A percentile compares a stretch with the other conserved stretches of the same genome.
phyloP scores from a whole-genome alignment of 169 alveolate genomes.

The Eimeria tenella region DNA sequence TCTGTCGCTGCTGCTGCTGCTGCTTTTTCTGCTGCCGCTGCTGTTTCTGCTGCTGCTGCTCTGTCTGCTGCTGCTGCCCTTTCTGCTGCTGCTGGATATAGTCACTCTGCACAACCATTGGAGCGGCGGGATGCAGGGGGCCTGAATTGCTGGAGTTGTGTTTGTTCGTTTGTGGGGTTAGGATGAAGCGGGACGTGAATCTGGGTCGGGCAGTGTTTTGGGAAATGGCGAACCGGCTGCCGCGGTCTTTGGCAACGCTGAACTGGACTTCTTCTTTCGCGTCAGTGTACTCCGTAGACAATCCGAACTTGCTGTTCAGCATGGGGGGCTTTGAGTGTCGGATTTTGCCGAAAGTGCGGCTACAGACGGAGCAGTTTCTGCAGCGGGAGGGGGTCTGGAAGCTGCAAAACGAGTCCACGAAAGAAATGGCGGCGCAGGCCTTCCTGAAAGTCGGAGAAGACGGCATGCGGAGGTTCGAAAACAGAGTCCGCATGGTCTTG shows the following conservation, averaged over 20 bases:
- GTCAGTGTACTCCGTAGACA: slow-evolving; percentile 98
- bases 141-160: too few relatives aligned
- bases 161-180: neutral
- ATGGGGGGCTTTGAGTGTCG: slow-evolving; percentile 98
- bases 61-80: too few relatives aligned
- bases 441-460: slow-evolving; percentile 99
- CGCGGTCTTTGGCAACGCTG: slow-evolving; percentile 98
- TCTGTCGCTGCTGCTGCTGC: too few relatives aligned
- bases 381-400: slow-evolving; percentile 84
- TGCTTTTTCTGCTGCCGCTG: too few relatives aligned
- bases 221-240: slow-evolving; percentile 99
- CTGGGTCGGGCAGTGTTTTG: slow-evolving; percentile 99
- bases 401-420: slow-evolving; percentile 97
- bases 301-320: slow-evolving; percentile 98
- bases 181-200: slow-evolving; percentile 96
- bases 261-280: slow-evolving; percentile 98
- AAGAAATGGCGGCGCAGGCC: slow-evolving; percentile 99
- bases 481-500: slow-evolving; percentile 97
- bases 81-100: too few relatives aligned
- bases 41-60: too few relatives aligned
- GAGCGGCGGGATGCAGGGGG: too few relatives aligned
- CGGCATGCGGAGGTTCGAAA: slow-evolving; percentile 97
- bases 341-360: slow-evolving; percentile 75
- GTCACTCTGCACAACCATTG: too few relatives aligned
- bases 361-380: slow-evolving; percentile 74